phyloP scores from a whole-genome alignment of 2,329 filamentous ascomycete species.

The Aurifilum marmelostoma region DNA sequence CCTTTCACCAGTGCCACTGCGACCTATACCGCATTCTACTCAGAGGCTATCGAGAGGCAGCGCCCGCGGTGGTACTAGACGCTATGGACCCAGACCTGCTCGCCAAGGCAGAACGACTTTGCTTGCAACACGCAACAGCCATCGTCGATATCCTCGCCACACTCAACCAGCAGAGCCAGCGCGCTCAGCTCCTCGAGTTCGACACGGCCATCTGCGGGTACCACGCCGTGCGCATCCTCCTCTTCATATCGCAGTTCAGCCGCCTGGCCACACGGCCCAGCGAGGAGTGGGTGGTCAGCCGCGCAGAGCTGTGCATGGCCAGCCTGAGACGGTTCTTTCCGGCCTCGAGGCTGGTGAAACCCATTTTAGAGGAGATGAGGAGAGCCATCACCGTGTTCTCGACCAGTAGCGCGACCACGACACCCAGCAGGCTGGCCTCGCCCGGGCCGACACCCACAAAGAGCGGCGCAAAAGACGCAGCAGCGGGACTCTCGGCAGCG shows the following conservation, averaged over 20 bases:
- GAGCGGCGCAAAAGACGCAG: constrained; percentile 20
- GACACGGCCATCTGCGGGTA: constrained; percentile 34
- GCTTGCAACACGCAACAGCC: constrained; percentile 25
- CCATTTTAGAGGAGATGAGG: constrained; percentile 36
- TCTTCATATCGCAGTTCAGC: constrained; percentile 34
- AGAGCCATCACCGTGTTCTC: constrained; percentile 32
- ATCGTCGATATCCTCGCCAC: constrained; percentile 31
- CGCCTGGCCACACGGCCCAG: constrained; percentile 20
- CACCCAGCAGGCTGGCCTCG: constrained; percentile 16
- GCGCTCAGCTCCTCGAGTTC: constrained; percentile 30
- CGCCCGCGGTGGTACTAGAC: constrained; percentile 38
- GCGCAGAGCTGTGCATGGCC: constrained; percentile 37
- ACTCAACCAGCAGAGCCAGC: constrained; percentile 31
- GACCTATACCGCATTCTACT: constrained; percentile 50
- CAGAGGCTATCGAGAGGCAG: constrained; percentile 45
- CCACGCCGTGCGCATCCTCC: constrained; percentile 31
- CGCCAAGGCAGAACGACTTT: constrained; percentile 34
- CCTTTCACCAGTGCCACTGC: constrained; percentile 48
- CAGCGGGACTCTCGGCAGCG: constrained; percentile 30
- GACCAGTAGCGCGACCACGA: neutral
- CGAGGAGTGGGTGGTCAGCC: constrained; percentile 34
- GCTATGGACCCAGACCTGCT: constrained; percentile 37
- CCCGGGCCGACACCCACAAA: constrained; percentile 13
- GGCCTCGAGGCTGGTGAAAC: constrained; percentile 32
- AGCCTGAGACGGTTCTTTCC: constrained; percentile 36